These are phyloP conservation scores for Colletotrichum acutatum DNA, from an alignment of 2,329 filamentous ascomycete genomes.

Conservation along the genomic window DNA sequence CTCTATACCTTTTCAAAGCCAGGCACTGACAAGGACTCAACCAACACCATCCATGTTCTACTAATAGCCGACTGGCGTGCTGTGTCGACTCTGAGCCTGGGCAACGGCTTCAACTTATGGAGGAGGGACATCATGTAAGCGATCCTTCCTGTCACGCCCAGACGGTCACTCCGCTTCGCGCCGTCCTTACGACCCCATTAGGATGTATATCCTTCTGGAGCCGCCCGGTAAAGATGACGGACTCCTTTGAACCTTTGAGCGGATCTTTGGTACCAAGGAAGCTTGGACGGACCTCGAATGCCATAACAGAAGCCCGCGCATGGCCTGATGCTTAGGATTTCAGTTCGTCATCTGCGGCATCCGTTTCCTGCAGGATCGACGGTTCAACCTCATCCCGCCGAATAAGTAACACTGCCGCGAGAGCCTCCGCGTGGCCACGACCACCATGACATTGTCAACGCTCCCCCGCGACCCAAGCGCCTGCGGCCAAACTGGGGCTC, in stretches of 20 bases:
- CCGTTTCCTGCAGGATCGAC: neutral
- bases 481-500: neutral
- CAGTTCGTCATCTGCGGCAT: conserved; percentile 12
- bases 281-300: conserved; percentile 11
- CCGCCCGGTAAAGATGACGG: conserved; percentile 1
- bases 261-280: too few relatives aligned
- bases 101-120: neutral
- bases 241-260: neutral
- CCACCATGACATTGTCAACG: neutral
- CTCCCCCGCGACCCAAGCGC: neutral
- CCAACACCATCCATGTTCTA: neutral
- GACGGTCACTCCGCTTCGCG: neutral
- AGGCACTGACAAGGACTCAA: neutral
- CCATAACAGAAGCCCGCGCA: neutral
- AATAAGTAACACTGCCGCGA: neutral
- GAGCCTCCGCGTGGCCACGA: neutral
- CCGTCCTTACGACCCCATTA: neutral
- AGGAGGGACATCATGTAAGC: neutral
- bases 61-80: neutral
- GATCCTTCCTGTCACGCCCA: neutral
- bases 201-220: conserved; percentile 3
- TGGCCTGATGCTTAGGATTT: neutral
- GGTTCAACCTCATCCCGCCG: neutral
- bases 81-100: neutral
- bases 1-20: neutral